Conservation (phyloP, 2,329 filamentous ascomycete genomes). For the Leptodontidium sp. region DNA sequence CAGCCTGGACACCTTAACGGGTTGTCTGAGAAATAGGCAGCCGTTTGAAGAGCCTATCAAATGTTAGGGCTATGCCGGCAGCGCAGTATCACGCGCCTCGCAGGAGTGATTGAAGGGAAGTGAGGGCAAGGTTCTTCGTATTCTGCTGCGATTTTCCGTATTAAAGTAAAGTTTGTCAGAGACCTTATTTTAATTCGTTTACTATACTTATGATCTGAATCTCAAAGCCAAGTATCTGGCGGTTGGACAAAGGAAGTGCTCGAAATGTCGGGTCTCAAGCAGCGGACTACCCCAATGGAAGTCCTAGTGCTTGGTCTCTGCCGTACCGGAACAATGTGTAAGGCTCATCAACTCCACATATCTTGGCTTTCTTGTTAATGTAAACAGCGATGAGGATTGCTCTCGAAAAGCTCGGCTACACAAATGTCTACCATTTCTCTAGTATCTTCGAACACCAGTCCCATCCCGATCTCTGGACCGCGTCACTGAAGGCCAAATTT, state of each 20-base stretch:
- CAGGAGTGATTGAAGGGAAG: neutral
- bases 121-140: neutral
- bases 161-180: neutral
- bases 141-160: neutral
- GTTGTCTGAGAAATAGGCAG: constrained; percentile 6
- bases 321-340: constrained; percentile 23
- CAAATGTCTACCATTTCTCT: constrained; percentile 25
- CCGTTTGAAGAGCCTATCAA: neutral
- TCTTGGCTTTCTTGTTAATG: neutral
- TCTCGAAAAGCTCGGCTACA: constrained; percentile 20
- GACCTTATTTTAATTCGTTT: neutral
- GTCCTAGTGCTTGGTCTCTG: constrained; percentile 21
- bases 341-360: neutral
- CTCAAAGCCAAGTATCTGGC: too few species aligned
- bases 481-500: constrained; percentile 17
- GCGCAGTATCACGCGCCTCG: neutral
- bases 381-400: constrained; percentile 24
- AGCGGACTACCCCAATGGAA: constrained; percentile 12
- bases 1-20: neutral
- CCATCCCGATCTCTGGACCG: constrained; percentile 17
- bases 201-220: too few species aligned
- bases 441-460: constrained; percentile 12
- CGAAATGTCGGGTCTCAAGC: neutral
- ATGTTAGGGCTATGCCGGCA: neutral
- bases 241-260: too few species aligned